A percentile compares a stretch with the other conserved stretches of the same genome.
Evolutionary conservation across 2,329 filamentous ascomycete species (phyloP).

Genomic region (Aspergillus thermomutatus): DNA sequence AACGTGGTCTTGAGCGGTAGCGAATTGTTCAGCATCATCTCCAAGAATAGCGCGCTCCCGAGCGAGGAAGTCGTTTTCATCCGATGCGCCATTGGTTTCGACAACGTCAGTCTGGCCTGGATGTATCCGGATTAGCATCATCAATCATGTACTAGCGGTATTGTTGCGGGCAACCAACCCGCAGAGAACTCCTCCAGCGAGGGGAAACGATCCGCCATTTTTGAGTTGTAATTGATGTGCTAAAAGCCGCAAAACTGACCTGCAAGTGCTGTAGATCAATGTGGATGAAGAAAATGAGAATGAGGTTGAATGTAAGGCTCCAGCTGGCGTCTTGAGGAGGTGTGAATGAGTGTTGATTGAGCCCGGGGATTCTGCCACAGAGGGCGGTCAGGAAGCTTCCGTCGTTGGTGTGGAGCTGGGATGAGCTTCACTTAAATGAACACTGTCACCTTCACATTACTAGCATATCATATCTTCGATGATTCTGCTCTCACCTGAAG

Average conservation of each 20-base stretch:
- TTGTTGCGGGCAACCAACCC: slow-evolving; percentile 39
- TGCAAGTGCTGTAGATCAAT: not conserved
- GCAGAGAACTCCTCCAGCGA: slow-evolving; percentile 74
- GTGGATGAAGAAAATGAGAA: slow-evolving; percentile 1
- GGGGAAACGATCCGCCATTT: slow-evolving; percentile 75
- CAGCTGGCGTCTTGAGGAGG: slow-evolving; percentile 3
- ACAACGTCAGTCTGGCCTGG: slow-evolving; percentile 35
- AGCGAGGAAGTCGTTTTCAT: slow-evolving; percentile 79
- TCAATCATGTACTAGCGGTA: slow-evolving; percentile 17
- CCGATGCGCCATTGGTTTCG: slow-evolving; percentile 43
- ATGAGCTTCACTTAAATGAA: not conserved
- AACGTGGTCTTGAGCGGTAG: slow-evolving; percentile 64
- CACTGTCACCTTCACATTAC: not conserved
- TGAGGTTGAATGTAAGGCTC: slow-evolving; percentile 3
- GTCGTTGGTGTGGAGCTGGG: not conserved
- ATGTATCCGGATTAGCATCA: slow-evolving; percentile 21
- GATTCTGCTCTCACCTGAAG: not conserved
- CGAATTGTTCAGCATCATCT: slow-evolving; percentile 89
- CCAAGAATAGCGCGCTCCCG: slow-evolving; percentile 88
- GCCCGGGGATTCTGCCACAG: slow-evolving; percentile 10
- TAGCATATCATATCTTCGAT: not conserved
- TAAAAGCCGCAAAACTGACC: not conserved
- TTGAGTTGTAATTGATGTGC: slow-evolving; percentile 16
- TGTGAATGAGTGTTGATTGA: not conserved
- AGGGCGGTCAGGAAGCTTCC: slow-evolving; percentile 9